Evolutionary conservation across 331 rosid genomes (phyloP).

Genomic region (Acacia concinna): DNA sequence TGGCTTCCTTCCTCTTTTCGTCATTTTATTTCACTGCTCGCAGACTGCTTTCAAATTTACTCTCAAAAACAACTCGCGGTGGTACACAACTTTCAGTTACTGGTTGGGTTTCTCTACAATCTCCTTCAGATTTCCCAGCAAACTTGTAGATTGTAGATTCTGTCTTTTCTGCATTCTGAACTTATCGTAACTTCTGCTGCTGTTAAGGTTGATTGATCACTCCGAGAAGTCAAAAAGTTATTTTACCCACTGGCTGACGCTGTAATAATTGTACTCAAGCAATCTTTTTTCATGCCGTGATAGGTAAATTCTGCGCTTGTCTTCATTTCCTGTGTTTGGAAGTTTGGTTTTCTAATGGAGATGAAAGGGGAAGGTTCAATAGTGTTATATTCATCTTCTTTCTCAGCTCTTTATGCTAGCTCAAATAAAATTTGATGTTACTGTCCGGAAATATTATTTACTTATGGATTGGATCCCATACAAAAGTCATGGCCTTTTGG

Average conservation of each 20-base stretch:
- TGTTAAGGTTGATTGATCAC: conserved; percentile 13
- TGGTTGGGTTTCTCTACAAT: not conserved
- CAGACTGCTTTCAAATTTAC: conserved; percentile 22
- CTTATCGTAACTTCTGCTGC: not conserved
- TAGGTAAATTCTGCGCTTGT: conserved; percentile 2
- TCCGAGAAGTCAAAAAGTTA: not conserved
- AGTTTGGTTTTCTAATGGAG: not conserved
- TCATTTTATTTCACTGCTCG: not conserved
- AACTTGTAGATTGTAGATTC: not conserved
- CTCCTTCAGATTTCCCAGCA: not conserved
- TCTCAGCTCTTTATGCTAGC: not conserved
- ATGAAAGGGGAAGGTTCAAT: not conserved
- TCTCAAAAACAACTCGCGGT: conserved; percentile 13
- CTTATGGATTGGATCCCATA: not conserved
- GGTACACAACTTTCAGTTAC: not conserved
- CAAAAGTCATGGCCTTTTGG: not conserved
- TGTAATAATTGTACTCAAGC: too few relatives aligned
- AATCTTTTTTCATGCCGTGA: not conserved
- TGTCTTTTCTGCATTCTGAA: not conserved
- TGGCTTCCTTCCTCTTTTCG: conserved; percentile 13
- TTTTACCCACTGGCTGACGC: not conserved
- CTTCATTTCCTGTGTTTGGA: not conserved
- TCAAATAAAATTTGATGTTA: not conserved
- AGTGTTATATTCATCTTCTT: not conserved
- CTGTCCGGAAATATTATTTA: not conserved